Conservation (phyloP, 2,329 filamentous ascomycete species). For the Ilyonectria sp. region DNA sequence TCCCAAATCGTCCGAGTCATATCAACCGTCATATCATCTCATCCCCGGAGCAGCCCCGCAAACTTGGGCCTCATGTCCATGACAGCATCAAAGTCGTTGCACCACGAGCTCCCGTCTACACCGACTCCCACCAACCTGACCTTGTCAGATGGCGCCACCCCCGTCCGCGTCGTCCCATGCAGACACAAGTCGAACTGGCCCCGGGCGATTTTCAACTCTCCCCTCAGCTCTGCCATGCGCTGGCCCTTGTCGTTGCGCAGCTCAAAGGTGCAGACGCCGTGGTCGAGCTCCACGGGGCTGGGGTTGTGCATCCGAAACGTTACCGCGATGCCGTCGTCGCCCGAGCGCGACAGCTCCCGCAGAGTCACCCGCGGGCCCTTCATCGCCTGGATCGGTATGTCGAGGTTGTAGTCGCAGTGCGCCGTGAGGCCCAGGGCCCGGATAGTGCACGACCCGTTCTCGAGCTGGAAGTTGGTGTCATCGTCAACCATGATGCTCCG, state of each 20-base stretch:
- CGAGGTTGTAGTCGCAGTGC: conserved; percentile 47
- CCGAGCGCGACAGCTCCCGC: conserved; percentile 39
- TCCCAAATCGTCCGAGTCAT: conserved; percentile 1
- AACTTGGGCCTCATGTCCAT: conserved; percentile 37
- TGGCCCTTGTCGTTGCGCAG: conserved; percentile 48
- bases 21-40: conserved; percentile 20
- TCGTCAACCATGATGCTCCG: conserved; percentile 50
- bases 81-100: conserved; percentile 45
- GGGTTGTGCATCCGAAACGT: conserved; percentile 48
- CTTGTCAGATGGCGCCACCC: conserved; percentile 36
- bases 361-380: conserved; percentile 42
- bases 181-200: conserved; percentile 50
- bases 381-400: conserved; percentile 49
- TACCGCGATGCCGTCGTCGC: conserved; percentile 34
- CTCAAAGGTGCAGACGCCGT: conserved; percentile 51
- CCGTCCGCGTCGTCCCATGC: conserved; percentile 38
- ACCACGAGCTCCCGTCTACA: conserved; percentile 48
- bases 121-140: conserved; percentile 46
- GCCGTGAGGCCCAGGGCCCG: conserved; percentile 44
- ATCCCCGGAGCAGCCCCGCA: conserved; percentile 23
- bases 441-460: conserved; percentile 48
- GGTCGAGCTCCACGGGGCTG: conserved; percentile 52
- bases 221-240: conserved; percentile 48
- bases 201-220: conserved; percentile 47
- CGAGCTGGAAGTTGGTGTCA: conserved; percentile 47